Conservation (phyloP, 2,329 filamentous ascomycete species). For the Grosmannia serpens region DNA sequence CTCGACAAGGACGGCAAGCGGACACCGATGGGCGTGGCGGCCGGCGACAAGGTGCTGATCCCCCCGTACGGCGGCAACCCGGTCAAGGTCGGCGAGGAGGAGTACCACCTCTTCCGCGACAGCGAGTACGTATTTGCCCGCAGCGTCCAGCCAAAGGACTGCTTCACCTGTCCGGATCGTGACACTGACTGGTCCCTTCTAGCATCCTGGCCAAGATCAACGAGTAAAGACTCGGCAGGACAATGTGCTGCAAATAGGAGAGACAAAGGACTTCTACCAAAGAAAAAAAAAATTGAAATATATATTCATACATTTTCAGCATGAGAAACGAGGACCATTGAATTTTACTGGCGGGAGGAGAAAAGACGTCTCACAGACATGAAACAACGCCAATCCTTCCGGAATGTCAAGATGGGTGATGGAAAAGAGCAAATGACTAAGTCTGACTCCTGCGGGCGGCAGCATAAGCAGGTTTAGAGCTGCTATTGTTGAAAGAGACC, state of each 20-base stretch:
- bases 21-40: constrained; percentile 67
- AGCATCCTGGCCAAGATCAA: constrained; percentile 99
- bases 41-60: constrained; percentile 90
- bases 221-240: constrained; percentile 50
- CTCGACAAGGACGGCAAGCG: constrained; percentile 84
- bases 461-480: background rate
- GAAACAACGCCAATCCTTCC: background rate
- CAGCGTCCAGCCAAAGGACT: background rate
- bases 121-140: constrained; percentile 65
- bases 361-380: background rate
- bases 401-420: background rate
- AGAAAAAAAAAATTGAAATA: background rate
- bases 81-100: constrained; percentile 95
- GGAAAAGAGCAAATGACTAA: background rate
- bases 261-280: constrained; percentile 14
- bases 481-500: background rate
- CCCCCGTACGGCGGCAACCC: constrained; percentile 93
- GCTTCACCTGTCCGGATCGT: background rate
- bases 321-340: background rate
- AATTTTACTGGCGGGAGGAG: background rate
- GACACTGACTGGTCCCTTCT: background rate
- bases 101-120: constrained; percentile 92
- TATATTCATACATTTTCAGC: background rate
- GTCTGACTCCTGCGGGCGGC: background rate
- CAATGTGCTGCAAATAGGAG: background rate